Base-by-base conservation (phyloP, 1,139 yeast species). In the Debaryomyces sp. region DNA sequence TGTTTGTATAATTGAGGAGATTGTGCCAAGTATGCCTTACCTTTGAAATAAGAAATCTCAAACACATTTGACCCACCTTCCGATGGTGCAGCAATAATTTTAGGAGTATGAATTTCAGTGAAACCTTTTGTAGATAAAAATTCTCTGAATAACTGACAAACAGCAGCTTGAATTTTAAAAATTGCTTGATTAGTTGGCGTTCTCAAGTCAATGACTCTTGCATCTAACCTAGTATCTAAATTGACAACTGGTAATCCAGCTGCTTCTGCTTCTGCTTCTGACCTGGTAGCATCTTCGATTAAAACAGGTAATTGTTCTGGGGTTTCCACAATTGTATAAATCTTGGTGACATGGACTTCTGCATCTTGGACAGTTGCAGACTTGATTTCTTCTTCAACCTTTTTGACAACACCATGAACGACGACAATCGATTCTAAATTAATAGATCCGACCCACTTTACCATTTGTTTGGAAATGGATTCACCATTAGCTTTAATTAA, bases 61-160 rank as follows among this genome's bases (percentile, higher is more conserved):
- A 94, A 94, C 42, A 95, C 98, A 67, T 91, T 92, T 53, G 97
- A 84, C 57, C 99, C 99, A 68, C 98, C 97, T 77, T 94, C 99
- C 52, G 96, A 87, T 34, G 99, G 89, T 45, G 98, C 91, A 59
- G 95, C 97, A 65, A 94, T 81, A 61, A 94, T 78, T 74, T 94
- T 94, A 53, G 99, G 99, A 10, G 98, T 87, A 72, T 94, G 99
- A 58, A 91, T 84, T 76, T 94, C 99, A 41, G 85, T 82, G 72
- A 94, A 94, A 18, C 83, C 83, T 61, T 76, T 82, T 46, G 73
- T 72, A 52, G 73, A 65, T 62, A 94, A 80, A 66, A 87, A 94
- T 74, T 94, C 99, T 68, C 96, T 84, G 81, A 94, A 94, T 63
- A 95, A 77, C 43, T 80, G 78, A 67, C 95, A 84, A 50, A 95